Evolutionary conservation across 768 basidiomycete species (phyloP).

Genomic region (Stropharia rugosoannulata): DNA sequence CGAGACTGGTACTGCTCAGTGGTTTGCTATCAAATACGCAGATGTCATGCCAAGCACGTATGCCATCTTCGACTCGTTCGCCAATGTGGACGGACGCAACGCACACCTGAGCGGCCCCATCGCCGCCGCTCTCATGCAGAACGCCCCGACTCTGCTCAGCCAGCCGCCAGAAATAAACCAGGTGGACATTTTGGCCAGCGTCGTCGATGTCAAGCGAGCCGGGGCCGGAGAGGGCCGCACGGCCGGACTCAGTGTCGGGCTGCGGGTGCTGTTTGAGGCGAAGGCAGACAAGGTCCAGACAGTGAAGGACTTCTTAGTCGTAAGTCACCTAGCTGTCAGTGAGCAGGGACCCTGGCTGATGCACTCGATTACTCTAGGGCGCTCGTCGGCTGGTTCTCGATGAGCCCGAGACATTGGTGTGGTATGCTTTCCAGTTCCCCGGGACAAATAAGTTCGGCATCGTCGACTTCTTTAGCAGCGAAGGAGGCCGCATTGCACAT

Average conservation of each 20-base stretch:
- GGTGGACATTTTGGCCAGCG: constrained; percentile 29
- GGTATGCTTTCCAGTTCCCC: constrained; percentile 37
- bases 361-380: constrained; percentile 14
- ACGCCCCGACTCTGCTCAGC: constrained; percentile 27
- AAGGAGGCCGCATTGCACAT: constrained; percentile 30
- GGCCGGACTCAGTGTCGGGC: constrained; percentile 26
- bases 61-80: constrained; percentile 40
- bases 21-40: constrained; percentile 34
- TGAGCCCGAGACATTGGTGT: constrained; percentile 32
- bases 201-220: constrained; percentile 14
- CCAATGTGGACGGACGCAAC: constrained; percentile 25
- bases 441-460: constrained; percentile 36
- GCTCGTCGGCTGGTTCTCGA: constrained; percentile 33
- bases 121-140: constrained; percentile 33
- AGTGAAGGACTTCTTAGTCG: constrained; percentile 34
- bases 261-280: constrained; percentile 32
- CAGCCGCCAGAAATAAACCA: constrained; percentile 25
- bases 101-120: constrained; percentile 35
- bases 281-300: constrained; percentile 33
- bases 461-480: constrained; percentile 36
- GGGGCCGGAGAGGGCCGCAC: constrained; percentile 14
- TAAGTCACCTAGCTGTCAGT: constrained; percentile 17
- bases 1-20: constrained; percentile 36
- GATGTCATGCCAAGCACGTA: constrained; percentile 18
- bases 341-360: not conserved